phyloP scores from a whole-genome alignment of 768 basidiomycete species.

The Suillus weaverae region DNA sequence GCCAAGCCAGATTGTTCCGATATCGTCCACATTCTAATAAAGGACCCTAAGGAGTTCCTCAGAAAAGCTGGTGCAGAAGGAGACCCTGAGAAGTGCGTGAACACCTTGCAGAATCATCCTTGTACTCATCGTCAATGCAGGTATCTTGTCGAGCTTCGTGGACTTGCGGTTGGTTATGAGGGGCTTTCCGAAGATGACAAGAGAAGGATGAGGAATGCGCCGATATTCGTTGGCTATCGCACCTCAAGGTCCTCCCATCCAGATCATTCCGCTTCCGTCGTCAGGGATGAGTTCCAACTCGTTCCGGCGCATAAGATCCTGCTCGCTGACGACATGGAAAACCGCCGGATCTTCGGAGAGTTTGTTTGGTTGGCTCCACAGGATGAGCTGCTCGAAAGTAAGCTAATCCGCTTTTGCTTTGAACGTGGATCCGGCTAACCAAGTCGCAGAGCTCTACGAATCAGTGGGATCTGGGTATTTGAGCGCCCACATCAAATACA shows the following conservation, averaged over 20 bases:
- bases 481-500: constrained; percentile 69
- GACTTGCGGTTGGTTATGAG: constrained; percentile 68
- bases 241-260: constrained; percentile 30
- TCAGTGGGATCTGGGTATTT: constrained; percentile 70
- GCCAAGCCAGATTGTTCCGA: constrained; percentile 81
- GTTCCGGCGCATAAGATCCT: constrained; percentile 64
- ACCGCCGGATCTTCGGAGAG: constrained; percentile 71
- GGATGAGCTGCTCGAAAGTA: constrained; percentile 86
- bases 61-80: constrained; percentile 49
- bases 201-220: constrained; percentile 58
- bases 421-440: background rate
- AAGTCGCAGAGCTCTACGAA: constrained; percentile 60
- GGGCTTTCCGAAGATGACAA: constrained; percentile 42
- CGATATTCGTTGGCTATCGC: constrained; percentile 71
- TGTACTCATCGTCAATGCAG: constrained; percentile 37
- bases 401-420: background rate
- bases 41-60: constrained; percentile 66
- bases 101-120: background rate
- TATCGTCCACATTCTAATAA: constrained; percentile 62
- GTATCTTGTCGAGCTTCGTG: constrained; percentile 78
- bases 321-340: constrained; percentile 79
- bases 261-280: constrained; percentile 27
- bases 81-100: constrained; percentile 54
- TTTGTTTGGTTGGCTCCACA: constrained; percentile 73
- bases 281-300: constrained; percentile 55